phyloP scores from a whole-genome alignment of 2,329 filamentous ascomycete genomes.

The Colletotrichum truncatum region DNA sequence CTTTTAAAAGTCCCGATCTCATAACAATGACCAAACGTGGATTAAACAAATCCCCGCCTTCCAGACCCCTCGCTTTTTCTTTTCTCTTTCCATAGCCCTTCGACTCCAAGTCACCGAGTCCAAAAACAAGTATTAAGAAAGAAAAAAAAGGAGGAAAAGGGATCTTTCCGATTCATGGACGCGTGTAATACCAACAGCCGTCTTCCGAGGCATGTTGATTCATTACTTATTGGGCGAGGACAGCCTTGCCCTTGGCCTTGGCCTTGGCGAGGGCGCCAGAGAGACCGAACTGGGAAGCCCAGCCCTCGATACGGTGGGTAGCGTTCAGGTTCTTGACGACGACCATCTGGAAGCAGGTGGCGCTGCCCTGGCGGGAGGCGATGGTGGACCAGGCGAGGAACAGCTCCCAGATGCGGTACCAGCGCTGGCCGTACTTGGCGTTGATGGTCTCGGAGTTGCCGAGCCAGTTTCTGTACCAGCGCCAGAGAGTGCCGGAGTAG shows the following conservation, averaged over 20 bases:
- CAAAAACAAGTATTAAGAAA: background rate
- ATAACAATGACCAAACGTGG: background rate
- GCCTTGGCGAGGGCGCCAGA: conserved; percentile 62
- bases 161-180: background rate
- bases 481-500: conserved; percentile 96
- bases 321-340: conserved; percentile 92
- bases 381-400: conserved; percentile 90
- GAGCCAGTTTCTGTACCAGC: conserved; percentile 99
- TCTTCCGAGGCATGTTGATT: too few relatives aligned
- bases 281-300: conserved; percentile 75
- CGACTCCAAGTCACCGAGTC: background rate
- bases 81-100: background rate
- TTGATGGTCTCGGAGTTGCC: conserved; percentile 91
- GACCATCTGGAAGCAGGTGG: conserved; percentile 88
- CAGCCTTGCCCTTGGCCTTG: conserved; percentile 37
- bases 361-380: conserved; percentile 82
- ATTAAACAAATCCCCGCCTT: background rate
- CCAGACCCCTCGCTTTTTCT: background rate
- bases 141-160: background rate
- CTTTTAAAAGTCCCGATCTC: background rate
- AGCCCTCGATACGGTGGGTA: conserved; percentile 81
- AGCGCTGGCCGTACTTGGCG: conserved; percentile 93
- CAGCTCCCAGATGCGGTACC: conserved; percentile 96
- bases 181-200: background rate
- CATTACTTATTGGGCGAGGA: background rate